Evolutionary conservation across 208 protist species (phyloP), one percentile per base, ranked within the genome.

Genomic region (Trypanosoma melophagium): DNA sequence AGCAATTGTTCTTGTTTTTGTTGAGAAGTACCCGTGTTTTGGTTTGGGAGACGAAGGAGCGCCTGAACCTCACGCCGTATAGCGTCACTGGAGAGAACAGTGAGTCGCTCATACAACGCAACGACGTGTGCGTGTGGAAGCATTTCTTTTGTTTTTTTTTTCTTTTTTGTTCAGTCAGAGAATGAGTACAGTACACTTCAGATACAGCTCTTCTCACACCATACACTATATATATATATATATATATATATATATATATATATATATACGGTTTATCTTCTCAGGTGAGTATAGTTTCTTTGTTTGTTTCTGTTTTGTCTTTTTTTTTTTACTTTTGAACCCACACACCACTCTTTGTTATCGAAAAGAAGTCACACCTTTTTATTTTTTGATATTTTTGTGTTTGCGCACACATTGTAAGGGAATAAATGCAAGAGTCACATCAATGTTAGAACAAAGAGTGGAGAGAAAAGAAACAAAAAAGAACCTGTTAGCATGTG

Each of bases 21-120:
- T 31, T 40, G 12, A 14, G 52, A 44, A 41, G 17, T 38, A 25
- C 1, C 4, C 21, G 25, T 13, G 7, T 55, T 55, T 13, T 42
- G 17, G 8, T 14, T 49, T 3, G 25, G 35, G 9, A 38, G 53
- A 57, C 38, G 42, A 38, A 71, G n/a, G 40, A 76, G 22, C 17
- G 21, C 28, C 17, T 65, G 60, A 17, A 69, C 70, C 56, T 76
- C 70, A 14, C 51, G 70, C 3, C 31, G 57, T 19, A 76, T 69
- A 38, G 70, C 57, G 22, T 47, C 41, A 28, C 28, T 50, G n/a
- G 70, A 70, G 14, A 76, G 56, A 12, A 76, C 63, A 13, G 47
- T 54, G 25, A 76, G 57, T 21, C 62, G 61, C 41, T 76, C 70
- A 38, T 76, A 76, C 3, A 76, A 7, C 22, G 41, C 35, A 64